phyloP scores from a whole-genome alignment of 2,329 filamentous ascomycete genomes.

The Monosporascus sp. region DNA sequence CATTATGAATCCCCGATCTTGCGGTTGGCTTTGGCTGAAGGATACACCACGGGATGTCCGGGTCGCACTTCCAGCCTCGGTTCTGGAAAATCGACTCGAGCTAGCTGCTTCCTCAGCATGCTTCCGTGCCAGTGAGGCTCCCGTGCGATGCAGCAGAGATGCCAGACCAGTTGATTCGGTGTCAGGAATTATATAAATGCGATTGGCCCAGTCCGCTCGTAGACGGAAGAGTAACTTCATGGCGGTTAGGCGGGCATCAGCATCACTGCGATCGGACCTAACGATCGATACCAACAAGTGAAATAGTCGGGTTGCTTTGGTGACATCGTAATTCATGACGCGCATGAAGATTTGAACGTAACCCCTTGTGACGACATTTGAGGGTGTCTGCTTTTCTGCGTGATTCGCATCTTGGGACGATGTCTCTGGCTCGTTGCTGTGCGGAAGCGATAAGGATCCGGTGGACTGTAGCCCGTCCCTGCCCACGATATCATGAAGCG shows the following conservation, averaged over 20 bases:
- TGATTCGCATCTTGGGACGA: slow-evolving; percentile 21
- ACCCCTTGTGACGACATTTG: slow-evolving; percentile 66
- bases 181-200: slow-evolving; percentile 64
- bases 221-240: slow-evolving; percentile 78
- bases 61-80: slow-evolving; percentile 35
- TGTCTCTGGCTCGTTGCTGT: slow-evolving; percentile 14
- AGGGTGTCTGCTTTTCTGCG: slow-evolving; percentile 44
- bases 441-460: slow-evolving; percentile 22
- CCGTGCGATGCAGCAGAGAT: slow-evolving; percentile 62
- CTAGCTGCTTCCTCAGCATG: slow-evolving; percentile 46
- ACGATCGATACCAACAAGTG: slow-evolving; percentile 59
- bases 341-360: slow-evolving; percentile 73
- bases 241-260: slow-evolving; percentile 65
- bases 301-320: slow-evolving; percentile 60
- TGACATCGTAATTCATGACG: slow-evolving; percentile 59
- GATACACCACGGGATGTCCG: slow-evolving; percentile 47
- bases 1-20: slow-evolving; percentile 35
- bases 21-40: slow-evolving; percentile 40
- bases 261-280: slow-evolving; percentile 52
- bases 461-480: slow-evolving; percentile 43
- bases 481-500: slow-evolving; percentile 44
- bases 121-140: slow-evolving; percentile 45
- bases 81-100: slow-evolving; percentile 36
- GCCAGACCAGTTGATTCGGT: slow-evolving; percentile 72
- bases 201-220: slow-evolving; percentile 73